Evolutionary conservation across 202 grass and related monocot genomes (phyloP), one percentile per base, ranked within the genome.

Genomic region (Bolboschoenoplectus hybrid): DNA sequence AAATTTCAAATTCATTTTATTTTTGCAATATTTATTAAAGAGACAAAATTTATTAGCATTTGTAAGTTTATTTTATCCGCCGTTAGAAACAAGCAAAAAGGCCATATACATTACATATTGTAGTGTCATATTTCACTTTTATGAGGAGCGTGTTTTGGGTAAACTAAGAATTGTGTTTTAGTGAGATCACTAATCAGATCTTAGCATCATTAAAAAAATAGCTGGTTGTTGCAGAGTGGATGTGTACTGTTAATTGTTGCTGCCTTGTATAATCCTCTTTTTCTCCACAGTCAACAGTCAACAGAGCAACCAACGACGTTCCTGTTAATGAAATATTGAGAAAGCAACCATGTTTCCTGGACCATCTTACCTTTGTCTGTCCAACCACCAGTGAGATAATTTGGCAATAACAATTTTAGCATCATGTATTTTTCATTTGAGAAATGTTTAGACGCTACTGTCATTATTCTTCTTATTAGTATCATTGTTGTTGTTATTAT

Each of bases 171-270:
- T 12, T 53, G 34, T 78, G 6, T 40, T 77, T 56, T 51, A 38
- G 12, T 53, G 16, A 32, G 50, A 57, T 78, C 13, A 40, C 32
- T 57, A 57, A 57, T 40, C 51, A 78, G 74, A 57, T 78, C 50
- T 78, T 38, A 2, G 12, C 13, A 12, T 1, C 51, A 77, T 57
- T 78, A 9, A 78, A 78, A 26, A 78, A 57, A 8, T 36, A 57
- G 50, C 34, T 78, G 74, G 74, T 78, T 56, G 74, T 78, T 78
- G 50, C 50, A 40, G 51, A 57, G 74, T 40, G 34, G 34, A 17
- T 78, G 51, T 14, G 74, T 40, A 57, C 10, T 77, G 51, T 56
- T 77, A 74, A 47, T 38, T 77, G 74, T 34, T 38, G 74, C 47
- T 0, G 26, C 73, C 49, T 77, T 16, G 39, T 78, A 6, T 55